A percentile compares a stretch with the other conserved stretches of the same genome.
Evolutionary conservation across 2,329 filamentous ascomycete genomes (phyloP).

Genomic region (Rutstroemia sp.): DNA sequence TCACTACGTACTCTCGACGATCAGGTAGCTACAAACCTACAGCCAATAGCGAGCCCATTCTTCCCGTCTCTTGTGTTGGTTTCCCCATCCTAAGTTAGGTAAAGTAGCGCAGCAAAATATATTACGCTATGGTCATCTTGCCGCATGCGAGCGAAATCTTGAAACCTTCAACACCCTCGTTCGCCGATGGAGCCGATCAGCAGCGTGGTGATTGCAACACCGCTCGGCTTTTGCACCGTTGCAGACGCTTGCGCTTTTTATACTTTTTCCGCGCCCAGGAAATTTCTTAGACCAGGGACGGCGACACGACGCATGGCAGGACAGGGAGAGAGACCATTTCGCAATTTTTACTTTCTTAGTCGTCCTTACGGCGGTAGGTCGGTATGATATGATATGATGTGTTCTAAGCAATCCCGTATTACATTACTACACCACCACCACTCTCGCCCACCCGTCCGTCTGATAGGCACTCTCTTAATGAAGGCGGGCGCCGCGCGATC

Average conservation of each 20-base stretch:
- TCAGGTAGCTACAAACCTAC: background rate
- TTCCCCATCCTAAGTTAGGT: background rate
- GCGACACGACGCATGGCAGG: background rate
- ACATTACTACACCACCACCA: background rate
- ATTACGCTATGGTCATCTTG: slow-evolving; percentile 5
- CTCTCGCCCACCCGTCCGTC: background rate
- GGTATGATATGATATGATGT: slow-evolving; percentile 2
- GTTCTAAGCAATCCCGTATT: slow-evolving; percentile 2
- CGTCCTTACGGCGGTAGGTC: background rate
- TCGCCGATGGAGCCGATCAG: slow-evolving; percentile 3
- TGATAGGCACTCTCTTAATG: slow-evolving; percentile 6
- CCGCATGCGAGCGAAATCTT: slow-evolving; percentile 14
- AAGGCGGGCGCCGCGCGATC: background rate
- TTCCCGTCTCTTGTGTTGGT: background rate
- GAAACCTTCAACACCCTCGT: slow-evolving; percentile 21
- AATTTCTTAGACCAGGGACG: background rate
- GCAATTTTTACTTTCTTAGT: background rate
- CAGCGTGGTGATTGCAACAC: background rate
- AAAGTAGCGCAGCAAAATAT: slow-evolving; percentile 4
- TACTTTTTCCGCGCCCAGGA: slow-evolving; percentile 12
- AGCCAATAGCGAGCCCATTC: background rate
- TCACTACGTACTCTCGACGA: background rate
- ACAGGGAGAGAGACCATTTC: slow-evolving; percentile 1
- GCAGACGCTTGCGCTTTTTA: slow-evolving; percentile 15
- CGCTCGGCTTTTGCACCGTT: slow-evolving; percentile 13